Evolutionary conservation across 1,284 basidiomycete genomes (phyloP), one percentile per base, ranked within the genome.

Genomic region (Ceratobasidium sp.): DNA sequence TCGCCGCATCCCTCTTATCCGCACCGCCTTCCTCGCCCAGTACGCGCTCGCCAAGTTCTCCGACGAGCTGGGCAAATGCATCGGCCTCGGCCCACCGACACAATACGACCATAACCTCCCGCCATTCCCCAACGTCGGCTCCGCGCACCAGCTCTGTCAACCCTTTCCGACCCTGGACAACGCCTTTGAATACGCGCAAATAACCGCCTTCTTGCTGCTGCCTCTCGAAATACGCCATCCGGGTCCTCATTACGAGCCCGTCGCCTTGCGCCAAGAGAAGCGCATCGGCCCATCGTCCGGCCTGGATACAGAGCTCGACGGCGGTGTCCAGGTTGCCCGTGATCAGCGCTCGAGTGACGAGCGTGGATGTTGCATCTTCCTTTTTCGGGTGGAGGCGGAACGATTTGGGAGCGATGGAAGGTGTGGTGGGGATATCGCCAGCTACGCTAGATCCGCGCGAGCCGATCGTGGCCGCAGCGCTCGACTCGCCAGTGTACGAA

Each of bases 41-140:
- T 7, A 74, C 70, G 23, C 70, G 70, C 35, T 74, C 70, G 38
- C 97, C 97, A 60, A 99, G 91, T 83, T 97, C 95, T 84, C 99
- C 97, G 1, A 94, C 92, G 7, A 99, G 88, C 60, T 90, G 88
- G 30, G 92, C 87, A 83, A 99, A 99, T 82, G 98, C 96, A 52
- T 95, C 92, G 71, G 90, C 87, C 79, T 87, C 90, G 0, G 97
- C 96, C 85, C 97, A 99, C 0, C 97, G 99, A 87, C 97, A 99
- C 18, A 99, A 85, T 2, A 99, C 96, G 64, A 98, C 97, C 82
- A 99, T 98, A 78, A 97, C 95, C 85, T 99, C 97, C n/a, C n/a
- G n/a, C n/a, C n/a, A n/a, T n/a, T n/a, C n/a, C n/a, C n/a, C n/a
- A n/a, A n/a, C n/a, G n/a, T 99, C 96, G 20, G 96, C 97, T 82